A percentile compares a stretch with the other conserved stretches of the same genome.
Evolutionary conservation across 306 rosid genomes (phyloP).

Genomic region (Nissolia schottii): DNA sequence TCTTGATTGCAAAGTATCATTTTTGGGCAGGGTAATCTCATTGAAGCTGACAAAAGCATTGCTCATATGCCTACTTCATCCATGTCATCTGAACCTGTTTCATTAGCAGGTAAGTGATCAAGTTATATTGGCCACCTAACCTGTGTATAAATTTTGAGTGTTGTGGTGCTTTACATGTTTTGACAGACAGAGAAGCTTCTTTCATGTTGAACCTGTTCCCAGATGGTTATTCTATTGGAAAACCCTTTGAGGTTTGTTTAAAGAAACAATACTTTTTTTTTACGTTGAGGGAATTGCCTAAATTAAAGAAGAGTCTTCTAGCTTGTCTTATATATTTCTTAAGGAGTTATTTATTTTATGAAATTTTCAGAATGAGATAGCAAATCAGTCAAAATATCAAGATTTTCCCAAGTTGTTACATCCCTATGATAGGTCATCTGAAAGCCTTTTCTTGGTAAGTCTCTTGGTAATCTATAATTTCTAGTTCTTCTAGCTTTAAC

Average conservation of each 20-base stretch:
- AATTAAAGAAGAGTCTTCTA: not conserved
- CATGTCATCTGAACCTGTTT: slow-evolving; percentile 35
- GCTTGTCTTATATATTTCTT: slow-evolving; percentile 12
- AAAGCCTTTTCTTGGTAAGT: slow-evolving; percentile 80
- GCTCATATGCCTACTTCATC: slow-evolving; percentile 33
- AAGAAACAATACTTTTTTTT: slow-evolving; percentile 8
- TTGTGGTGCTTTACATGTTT: slow-evolving; percentile 26
- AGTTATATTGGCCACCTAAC: not conserved
- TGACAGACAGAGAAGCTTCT: slow-evolving; percentile 75
- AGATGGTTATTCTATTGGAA: slow-evolving; percentile 89
- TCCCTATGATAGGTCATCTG: slow-evolving; percentile 90
- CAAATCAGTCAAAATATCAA: slow-evolving; percentile 43
- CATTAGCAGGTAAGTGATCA: slow-evolving; percentile 41
- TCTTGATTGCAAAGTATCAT: slow-evolving; percentile 6
- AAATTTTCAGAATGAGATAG: slow-evolving; percentile 59
- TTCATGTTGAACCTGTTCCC: slow-evolving; percentile 71
- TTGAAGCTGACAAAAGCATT: slow-evolving; percentile 41
- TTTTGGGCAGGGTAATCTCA: slow-evolving; percentile 43
- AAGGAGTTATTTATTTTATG: slow-evolving; percentile 12
- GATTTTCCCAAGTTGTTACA: slow-evolving; percentile 71
- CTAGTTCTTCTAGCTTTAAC: not conserved
- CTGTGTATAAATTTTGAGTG: slow-evolving; percentile 18
- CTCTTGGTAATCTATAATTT: slow-evolving; percentile 17
- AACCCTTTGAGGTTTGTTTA: slow-evolving; percentile 75
- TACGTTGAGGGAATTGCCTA: not conserved